phyloP scores from a whole-genome alignment of 371 early-diverging fungal species.

The Zancudomyces culisetae region DNA sequence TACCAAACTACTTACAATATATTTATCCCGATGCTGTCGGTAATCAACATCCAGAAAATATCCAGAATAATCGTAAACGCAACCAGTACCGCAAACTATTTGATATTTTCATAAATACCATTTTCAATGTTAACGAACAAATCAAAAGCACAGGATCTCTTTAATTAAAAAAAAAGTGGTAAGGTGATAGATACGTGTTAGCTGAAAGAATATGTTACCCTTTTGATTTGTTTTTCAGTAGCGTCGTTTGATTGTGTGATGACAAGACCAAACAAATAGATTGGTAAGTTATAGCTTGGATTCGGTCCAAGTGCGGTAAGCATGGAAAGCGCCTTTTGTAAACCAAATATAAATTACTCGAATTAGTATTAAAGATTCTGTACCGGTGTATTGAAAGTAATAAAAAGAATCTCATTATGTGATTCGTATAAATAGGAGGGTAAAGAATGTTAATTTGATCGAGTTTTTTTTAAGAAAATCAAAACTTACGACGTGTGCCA shows the following conservation, averaged over 20 bases:
- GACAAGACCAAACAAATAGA: neutral
- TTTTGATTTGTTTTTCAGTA: neutral
- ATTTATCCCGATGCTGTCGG: neutral
- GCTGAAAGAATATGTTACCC: neutral
- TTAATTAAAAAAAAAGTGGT: too few species aligned
- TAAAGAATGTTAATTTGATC: too few species aligned
- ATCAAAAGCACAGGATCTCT: too few species aligned
- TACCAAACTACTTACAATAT: neutral
- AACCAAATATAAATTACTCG: too few species aligned
- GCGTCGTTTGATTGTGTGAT: neutral
- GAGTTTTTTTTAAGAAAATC: too few species aligned
- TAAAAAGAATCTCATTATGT: too few species aligned
- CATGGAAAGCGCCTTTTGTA: neutral
- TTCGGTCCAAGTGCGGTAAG: neutral
- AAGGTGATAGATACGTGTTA: neutral
- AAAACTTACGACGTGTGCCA: neutral
- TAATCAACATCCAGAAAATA: neutral
- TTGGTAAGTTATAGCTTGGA: neutral
- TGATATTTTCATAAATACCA: too few species aligned
- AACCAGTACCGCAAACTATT: neutral
- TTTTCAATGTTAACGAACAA: too few species aligned
- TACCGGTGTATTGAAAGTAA: too few species aligned
- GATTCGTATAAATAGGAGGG: too few species aligned
- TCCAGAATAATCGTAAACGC: neutral
- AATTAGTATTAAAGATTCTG: too few species aligned